Percentiles rank a stretch among this genome's conserved stretches.
Evolutionary conservation across 2,329 filamentous ascomycete genomes (phyloP).

Genomic region (Fusarium fracticaudum): DNA sequence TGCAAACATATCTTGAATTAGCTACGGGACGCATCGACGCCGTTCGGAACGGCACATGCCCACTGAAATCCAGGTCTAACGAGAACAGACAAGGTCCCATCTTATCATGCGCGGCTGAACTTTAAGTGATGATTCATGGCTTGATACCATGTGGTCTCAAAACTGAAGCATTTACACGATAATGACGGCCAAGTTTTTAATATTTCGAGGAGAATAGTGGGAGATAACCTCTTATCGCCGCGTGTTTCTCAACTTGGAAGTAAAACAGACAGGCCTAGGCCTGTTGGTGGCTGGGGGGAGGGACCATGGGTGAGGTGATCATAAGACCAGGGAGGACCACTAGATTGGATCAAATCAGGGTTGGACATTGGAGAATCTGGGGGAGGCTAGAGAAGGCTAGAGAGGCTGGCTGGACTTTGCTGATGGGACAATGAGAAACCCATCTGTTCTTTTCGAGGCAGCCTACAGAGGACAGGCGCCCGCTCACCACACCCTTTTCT

Average conservation of each 20-base stretch:
- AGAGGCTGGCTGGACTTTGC: not conserved
- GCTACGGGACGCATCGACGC: slow-evolving; percentile 29
- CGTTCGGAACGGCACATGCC: slow-evolving; percentile 35
- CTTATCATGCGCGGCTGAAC: not conserved
- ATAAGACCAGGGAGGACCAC: slow-evolving; percentile 23
- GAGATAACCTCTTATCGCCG: slow-evolving; percentile 9
- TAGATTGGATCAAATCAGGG: slow-evolving; percentile 24
- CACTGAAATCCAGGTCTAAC: not conserved
- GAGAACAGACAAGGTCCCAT: not conserved
- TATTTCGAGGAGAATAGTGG: not conserved
- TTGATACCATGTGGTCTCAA: slow-evolving; percentile 18
- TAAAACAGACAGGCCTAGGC: slow-evolving; percentile 6
- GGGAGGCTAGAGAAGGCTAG: slow-evolving; percentile 3
- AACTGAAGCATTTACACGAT: not conserved
- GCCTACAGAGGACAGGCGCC: not conserved
- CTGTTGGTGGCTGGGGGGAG: slow-evolving; percentile 13
- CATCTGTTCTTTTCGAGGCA: not conserved
- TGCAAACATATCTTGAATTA: not conserved
- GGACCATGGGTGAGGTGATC: slow-evolving; percentile 16
- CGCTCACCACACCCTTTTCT: slow-evolving; percentile 29
- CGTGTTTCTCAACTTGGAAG: not conserved
- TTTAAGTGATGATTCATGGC: slow-evolving; percentile 23
- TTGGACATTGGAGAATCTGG: slow-evolving; percentile 19
- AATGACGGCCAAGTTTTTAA: slow-evolving; percentile 11
- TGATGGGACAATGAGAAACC: slow-evolving; percentile 25